Evolutionary conservation across 345 rosid species (phyloP).

Genomic region (Mercurialis annua): DNA sequence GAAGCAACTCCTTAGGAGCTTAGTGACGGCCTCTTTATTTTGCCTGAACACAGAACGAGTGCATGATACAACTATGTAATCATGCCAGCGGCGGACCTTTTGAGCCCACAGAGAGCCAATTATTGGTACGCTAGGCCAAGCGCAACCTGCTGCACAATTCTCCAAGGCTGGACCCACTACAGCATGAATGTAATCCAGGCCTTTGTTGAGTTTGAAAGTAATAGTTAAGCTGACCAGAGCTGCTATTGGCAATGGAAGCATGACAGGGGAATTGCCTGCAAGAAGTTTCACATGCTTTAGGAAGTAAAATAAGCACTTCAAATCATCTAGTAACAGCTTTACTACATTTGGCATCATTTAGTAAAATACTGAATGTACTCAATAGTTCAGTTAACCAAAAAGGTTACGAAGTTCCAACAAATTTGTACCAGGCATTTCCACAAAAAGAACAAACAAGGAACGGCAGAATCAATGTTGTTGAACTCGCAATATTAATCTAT

Average conservation of each 20-base stretch:
- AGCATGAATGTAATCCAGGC: conserved; percentile 49
- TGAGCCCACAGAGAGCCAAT: conserved; percentile 69
- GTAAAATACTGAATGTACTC: not conserved
- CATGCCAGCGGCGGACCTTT: conserved; percentile 62
- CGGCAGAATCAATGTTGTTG: no score
- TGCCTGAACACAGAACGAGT: conserved; percentile 49
- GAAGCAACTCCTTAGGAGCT: conserved; percentile 63
- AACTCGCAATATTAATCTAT: no score
- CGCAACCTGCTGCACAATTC: conserved; percentile 49
- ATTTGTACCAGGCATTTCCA: not conserved
- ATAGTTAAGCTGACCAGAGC: conserved; percentile 70
- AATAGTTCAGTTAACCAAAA: not conserved
- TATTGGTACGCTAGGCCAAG: conserved; percentile 48
- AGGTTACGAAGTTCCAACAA: no score
- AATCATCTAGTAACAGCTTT: not conserved
- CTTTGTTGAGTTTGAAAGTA: conserved; percentile 54
- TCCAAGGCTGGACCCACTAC: conserved; percentile 66
- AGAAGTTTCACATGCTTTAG: not conserved
- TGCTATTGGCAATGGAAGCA: conserved; percentile 67
- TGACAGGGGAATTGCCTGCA: conserved; percentile 34
- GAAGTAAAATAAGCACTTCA: not conserved
- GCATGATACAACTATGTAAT: conserved; percentile 50
- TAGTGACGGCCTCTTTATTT: conserved; percentile 49
- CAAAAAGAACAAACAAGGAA: no score
- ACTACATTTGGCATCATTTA: not conserved